Evolutionary conservation across 371 early-diverging fungal species (phyloP), one percentile per base, ranked within the genome.

Genomic region (Coemansia sp.): DNA sequence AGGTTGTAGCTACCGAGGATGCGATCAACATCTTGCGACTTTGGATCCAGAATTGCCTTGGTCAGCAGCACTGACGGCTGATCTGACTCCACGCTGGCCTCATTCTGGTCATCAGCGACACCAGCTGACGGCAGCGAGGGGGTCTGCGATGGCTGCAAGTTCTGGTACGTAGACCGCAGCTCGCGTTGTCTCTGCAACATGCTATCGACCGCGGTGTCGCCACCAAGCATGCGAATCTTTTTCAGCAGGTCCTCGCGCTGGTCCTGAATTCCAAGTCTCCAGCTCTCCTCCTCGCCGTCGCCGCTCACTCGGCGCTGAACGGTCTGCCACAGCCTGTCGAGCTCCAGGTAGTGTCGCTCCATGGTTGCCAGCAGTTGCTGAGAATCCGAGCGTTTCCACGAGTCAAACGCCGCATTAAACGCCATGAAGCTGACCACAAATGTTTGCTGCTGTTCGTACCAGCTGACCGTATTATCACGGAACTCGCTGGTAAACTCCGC

Each of bases 291-390:
- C 43, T 73, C 74, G 6, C 74, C 74, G 42, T 64, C 59, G 57
- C 74, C 74, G 13, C 51, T 41, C 0, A 69, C 65, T 20, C 58
- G 32, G 13, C 62, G 60, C 65, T 73, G 74, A 13, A 73, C 74
- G 10, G 74, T 60, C 52, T 69, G 74, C 74, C 74, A 68, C 32
- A 73, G 55, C 20, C 59, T 60, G 16, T 73, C 69, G 50, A 73
- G 69, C 56, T 73, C 74, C 26, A 73, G 47, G 34, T 73, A 73
- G 34, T 73, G 74, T 36, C 61, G 50, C 32, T 67, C 68, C 74
- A 73, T 69, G 3, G 65, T 43, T 26, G 60, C 10, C 30, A 73
- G 14, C 30, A 73, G 61, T 36, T 50, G 40, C 39, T 57, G 43
- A 7, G 74, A 60, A 43, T 73, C 74, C 4, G 61, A 57, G 31